Evolutionary conservation across 1,284 basidiomycete species (phyloP).

Genomic region (Sutorius eximius): DNA sequence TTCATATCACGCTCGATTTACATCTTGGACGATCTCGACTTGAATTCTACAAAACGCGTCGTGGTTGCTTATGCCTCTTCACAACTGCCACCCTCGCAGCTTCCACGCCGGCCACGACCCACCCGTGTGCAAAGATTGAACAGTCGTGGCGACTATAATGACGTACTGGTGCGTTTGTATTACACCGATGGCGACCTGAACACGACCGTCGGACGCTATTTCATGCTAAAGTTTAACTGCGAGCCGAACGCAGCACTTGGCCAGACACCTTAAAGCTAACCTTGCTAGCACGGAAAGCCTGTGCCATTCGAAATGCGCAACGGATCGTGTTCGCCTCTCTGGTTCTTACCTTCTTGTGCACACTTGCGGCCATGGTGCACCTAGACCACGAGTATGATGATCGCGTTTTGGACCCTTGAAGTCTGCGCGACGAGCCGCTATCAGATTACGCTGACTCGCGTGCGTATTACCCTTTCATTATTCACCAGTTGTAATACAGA

Average conservation of each 20-base stretch:
- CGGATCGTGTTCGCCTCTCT: too few species aligned
- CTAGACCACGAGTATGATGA: not conserved
- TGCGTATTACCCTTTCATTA: not conserved
- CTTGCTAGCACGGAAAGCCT: too few species aligned
- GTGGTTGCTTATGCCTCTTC: not conserved
- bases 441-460: not conserved
- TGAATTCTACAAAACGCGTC: too few species aligned
- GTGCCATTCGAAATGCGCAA: too few species aligned
- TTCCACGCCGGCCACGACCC: not conserved
- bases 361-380: too few species aligned
- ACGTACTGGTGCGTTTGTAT: not conserved
- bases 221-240: not conserved
- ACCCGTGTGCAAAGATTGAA: not conserved
- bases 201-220: not conserved
- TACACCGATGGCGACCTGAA: not conserved
- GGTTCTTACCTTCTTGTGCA: too few species aligned
- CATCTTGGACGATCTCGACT: too few species aligned
- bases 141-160: too few species aligned
- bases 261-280: too few species aligned
- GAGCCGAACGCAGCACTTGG: too few species aligned
- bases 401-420: not conserved
- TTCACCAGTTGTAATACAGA: not conserved
- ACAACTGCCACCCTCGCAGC: not conserved
- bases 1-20: too few species aligned
- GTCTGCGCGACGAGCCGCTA: not conserved